Base-by-base conservation (phyloP, 1,284 basidiomycete species). In the Cerrena zonata region DNA sequence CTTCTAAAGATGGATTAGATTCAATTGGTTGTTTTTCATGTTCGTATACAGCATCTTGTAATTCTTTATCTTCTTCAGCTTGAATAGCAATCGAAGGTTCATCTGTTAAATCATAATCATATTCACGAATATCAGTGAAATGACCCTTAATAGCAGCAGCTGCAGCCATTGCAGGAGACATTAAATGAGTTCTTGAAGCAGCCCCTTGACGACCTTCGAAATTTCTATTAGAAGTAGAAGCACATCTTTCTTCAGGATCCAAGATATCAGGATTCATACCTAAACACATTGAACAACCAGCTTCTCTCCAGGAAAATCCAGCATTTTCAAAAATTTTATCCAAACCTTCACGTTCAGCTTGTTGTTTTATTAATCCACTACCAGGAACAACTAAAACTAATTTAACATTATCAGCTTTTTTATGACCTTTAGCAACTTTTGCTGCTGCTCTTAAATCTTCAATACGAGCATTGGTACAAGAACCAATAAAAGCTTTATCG, bases 201-300 rank as follows among this genome's bases (percentile, higher is more conserved):
- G 92, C 81, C 55, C 92, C 92, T 67, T 95, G 91, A 38, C 82
- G 86, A 47, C 94, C 94, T 70, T 97, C 94, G 63, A 97, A 97
- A 73, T 97, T 97, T 56, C 94, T 86, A 72, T 97, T 97, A 65
- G 91, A 94, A 38, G 94, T 97, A 61, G 90, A 93, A 5, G 94
- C 94, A 64, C 94, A 97, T 47, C 94, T 87, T 69, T 97, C 90
- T 43, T 89, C 86, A 2, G 92, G 91, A 30, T 80, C 76, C 48
- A 97, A 77, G 69, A 95, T 92, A 70, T 97, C 94, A 10, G 93
- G 91, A 71, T 97, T 97, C 94, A 97, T 97, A 39, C 93, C 94
- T 55, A 97, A 69, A 71, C 94, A 97, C 94, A 97, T 97, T 26
- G 94, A 97, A 68, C 94, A 97, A 26, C 94, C 94, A 25, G 94